These are phyloP conservation scores for Sporothrix brasiliensis DNA, from an alignment of 2,329 filamentous ascomycete genomes.

Conservation along the genomic window DNA sequence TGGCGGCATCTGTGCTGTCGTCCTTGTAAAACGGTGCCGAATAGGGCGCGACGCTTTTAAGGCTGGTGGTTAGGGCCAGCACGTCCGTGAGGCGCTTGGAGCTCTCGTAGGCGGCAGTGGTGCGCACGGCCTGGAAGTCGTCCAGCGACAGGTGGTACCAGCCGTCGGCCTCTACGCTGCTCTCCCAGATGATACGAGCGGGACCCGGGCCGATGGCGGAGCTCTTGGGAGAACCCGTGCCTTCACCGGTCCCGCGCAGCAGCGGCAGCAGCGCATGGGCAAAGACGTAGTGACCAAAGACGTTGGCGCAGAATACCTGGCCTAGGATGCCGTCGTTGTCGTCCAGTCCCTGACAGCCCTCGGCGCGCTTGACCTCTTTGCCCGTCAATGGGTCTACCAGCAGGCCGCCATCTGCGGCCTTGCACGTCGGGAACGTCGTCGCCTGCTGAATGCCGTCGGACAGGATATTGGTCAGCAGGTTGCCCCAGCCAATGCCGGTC, in stretches of 20 bases:
- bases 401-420: conserved; percentile 59
- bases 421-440: conserved; percentile 77
- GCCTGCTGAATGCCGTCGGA: conserved; percentile 65
- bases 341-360: conserved; percentile 40
- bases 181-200: conserved; percentile 83
- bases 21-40: conserved; percentile 55
- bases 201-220: conserved; percentile 38
- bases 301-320: conserved; percentile 84
- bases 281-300: conserved; percentile 94
- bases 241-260: conserved; percentile 53
- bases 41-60: conserved; percentile 64
- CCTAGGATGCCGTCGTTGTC: conserved; percentile 65
- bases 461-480: conserved; percentile 58
- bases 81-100: conserved; percentile 87
- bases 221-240: conserved; percentile 39
- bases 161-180: conserved; percentile 70
- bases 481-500: conserved; percentile 72
- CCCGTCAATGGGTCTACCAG: conserved; percentile 51
- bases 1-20: conserved; percentile 30
- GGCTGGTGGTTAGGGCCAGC: conserved; percentile 70
- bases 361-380: conserved; percentile 36
- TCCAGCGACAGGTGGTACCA: conserved; percentile 58
- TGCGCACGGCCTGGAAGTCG: conserved; percentile 75
- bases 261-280: conserved; percentile 78
- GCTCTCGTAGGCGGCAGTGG: conserved; percentile 73